Evolutionary conservation across 1,284 basidiomycete genomes (phyloP).

Genomic region (Moesziomyces sp.): DNA sequence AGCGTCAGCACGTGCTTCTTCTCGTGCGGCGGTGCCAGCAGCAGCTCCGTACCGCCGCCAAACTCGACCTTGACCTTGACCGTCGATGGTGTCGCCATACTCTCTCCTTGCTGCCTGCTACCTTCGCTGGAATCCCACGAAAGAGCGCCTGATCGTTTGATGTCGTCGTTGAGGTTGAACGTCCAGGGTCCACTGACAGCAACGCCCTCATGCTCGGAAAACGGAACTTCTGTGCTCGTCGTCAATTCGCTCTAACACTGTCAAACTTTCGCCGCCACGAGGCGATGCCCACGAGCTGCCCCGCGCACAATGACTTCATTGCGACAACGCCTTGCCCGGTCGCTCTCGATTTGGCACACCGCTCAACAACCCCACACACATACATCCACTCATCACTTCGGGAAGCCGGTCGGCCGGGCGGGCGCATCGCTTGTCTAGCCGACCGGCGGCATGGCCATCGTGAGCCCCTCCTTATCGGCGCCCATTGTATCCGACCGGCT

Average conservation of each 20-base stretch:
- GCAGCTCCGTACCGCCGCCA: slow-evolving; percentile 64
- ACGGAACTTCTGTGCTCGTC: no score
- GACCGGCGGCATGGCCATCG: slow-evolving; percentile 12
- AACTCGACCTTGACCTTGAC: slow-evolving; percentile 47
- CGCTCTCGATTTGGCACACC: not conserved
- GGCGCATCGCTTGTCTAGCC: slow-evolving; percentile 1
- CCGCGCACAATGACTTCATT: slow-evolving; percentile 1
- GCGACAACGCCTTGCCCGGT: not conserved
- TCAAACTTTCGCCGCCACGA: not conserved
- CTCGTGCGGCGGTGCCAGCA: slow-evolving; percentile 59
- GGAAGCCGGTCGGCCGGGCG: not conserved
- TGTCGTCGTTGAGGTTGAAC: no score
- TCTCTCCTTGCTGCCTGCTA: no score
- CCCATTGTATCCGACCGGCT: not conserved
- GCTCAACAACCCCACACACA: not conserved
- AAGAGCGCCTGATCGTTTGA: no score
- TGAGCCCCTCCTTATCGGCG: slow-evolving; percentile 5
- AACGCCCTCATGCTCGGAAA: no score
- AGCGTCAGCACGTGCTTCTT: slow-evolving; percentile 57
- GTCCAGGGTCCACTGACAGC: no score
- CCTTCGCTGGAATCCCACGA: no score
- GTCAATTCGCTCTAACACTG: no score
- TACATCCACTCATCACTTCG: not conserved
- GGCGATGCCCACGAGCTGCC: not conserved
- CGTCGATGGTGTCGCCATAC: slow-evolving; percentile 16